phyloP scores from a whole-genome alignment of 164 flowering plant genomes.

The grape (Vitis vinifera) region DNA sequence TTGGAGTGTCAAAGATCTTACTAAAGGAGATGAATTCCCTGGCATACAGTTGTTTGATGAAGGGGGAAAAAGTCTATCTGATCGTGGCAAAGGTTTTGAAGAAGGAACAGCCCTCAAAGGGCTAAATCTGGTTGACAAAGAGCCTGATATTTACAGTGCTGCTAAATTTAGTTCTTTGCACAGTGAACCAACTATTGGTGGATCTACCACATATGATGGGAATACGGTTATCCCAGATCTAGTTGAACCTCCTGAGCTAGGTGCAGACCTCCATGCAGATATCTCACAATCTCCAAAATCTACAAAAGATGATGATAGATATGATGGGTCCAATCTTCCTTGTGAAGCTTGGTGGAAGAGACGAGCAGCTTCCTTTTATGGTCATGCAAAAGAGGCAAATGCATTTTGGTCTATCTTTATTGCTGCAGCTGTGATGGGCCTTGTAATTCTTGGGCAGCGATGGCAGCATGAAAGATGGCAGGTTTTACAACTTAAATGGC shows the following conservation, averaged over 20 bases:
- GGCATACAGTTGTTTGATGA: conserved; percentile 45
- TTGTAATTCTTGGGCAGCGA: conserved; percentile 83
- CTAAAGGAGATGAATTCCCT: conserved; percentile 42
- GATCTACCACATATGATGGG: conserved; percentile 30
- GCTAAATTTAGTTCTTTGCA: conserved; percentile 35
- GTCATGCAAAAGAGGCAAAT: conserved; percentile 82
- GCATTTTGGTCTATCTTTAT: conserved; percentile 80
- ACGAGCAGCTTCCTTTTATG: conserved; percentile 61
- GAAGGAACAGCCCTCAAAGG: conserved; percentile 36
- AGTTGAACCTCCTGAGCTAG: conserved; percentile 32
- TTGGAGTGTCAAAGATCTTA: conserved; percentile 35
- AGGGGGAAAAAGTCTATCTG: conserved; percentile 35
- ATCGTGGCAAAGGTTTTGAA: conserved; percentile 35
- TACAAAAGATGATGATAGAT: conserved; percentile 39
- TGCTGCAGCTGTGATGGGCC: conserved; percentile 94
- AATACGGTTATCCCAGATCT: conserved; percentile 17
- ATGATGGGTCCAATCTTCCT: conserved; percentile 48
- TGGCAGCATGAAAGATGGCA: conserved; percentile 94
- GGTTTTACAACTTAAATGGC: conserved; percentile 70
- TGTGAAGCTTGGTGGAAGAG: conserved; percentile 96
- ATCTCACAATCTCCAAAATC: conserved; percentile 19
- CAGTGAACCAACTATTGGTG: conserved; percentile 35
- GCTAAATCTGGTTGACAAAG: conserved; percentile 46
- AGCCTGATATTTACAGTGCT: conserved; percentile 41
- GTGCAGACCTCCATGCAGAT: conserved; percentile 19